Evolutionary conservation across 169 alveolate species (phyloP).

Genomic region (Plasmodium blacklocki): DNA sequence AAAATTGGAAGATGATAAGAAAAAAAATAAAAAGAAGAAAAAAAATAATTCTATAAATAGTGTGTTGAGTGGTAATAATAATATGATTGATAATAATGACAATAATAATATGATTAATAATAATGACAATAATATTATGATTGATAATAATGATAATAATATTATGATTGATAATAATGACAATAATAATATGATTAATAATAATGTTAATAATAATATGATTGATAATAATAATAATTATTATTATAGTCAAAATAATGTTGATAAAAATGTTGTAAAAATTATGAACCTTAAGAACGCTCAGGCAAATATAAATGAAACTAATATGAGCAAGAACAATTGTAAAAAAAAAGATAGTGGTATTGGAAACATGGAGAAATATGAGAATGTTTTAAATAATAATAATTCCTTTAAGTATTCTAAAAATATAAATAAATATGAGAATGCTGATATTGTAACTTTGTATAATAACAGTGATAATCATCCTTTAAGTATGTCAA

Average conservation of each 20-base stretch:
- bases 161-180: not conserved
- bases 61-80: not conserved
- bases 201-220: not conserved
- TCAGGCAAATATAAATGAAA: no score
- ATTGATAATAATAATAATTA: not conserved
- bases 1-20: conserved; percentile 23
- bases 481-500: not conserved
- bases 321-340: no score
- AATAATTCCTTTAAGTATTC: conserved; percentile 18
- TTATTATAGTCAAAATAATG: no score
- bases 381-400: not conserved
- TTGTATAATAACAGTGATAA: no score
- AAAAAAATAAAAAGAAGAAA: conserved; percentile 14
- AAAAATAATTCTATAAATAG: not conserved
- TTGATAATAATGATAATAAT: not conserved
- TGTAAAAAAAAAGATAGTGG: not conserved
- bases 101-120: not conserved
- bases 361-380: not conserved
- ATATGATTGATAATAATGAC: not conserved
- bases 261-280: no score
- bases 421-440: not conserved
- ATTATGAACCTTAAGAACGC: no score
- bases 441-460: no score
- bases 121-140: not conserved
- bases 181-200: not conserved